phyloP scores from a whole-genome alignment of 2,329 filamentous ascomycete genomes.

The Nemania bipapillata region DNA sequence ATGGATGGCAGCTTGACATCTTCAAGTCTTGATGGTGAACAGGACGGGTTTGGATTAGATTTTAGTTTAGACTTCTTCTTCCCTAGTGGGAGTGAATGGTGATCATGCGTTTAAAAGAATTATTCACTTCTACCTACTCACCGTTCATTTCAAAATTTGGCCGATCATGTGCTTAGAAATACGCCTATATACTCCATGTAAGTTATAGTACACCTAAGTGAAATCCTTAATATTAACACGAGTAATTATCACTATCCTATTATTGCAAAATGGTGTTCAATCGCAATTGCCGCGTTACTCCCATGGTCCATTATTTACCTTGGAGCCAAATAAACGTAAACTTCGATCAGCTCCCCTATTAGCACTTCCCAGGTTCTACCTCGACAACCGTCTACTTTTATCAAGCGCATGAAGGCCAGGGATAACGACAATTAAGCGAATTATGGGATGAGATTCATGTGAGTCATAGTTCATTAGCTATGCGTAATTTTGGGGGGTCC shows the following conservation, averaged over 20 bases:
- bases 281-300: no score
- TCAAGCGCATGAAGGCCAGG: not conserved
- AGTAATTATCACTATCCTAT: no score
- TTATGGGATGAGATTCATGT: not conserved
- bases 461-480: not conserved
- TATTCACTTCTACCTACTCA: not conserved
- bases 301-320: no score
- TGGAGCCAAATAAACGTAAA: no score
- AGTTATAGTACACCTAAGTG: no score
- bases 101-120: conserved; percentile 5
- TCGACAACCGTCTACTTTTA: not conserved
- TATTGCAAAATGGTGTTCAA: no score
- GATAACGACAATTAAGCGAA: not conserved
- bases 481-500: not conserved
- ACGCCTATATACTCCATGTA: no score
- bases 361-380: not conserved
- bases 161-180: no score
- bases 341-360: no score
- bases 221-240: no score
- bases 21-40: conserved; percentile 35
- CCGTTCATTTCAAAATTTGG: no score
- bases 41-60: conserved; percentile 43
- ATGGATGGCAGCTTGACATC: conserved; percentile 39
- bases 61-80: conserved; percentile 48
- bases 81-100: conserved; percentile 37